Evolutionary conservation across 192 early-diverging fungal genomes (phyloP), one percentile per base, ranked within the genome.

Genomic region (Podila epigama): DNA sequence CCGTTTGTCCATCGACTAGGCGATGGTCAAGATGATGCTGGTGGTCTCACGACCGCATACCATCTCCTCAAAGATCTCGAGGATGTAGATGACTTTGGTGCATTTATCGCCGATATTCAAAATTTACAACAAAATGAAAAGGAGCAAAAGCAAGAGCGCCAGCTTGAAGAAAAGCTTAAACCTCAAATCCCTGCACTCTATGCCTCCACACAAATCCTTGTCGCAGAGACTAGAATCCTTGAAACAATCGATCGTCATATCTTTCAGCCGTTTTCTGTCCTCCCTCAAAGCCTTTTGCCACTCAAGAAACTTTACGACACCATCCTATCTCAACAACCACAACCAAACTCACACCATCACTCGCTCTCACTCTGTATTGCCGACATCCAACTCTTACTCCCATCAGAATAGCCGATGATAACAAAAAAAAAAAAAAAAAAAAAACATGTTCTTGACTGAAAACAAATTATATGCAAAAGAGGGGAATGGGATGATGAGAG

Each of bases 1-100:
- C 66, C 73, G 1, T 77, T 54, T 40, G 66, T 77, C 1, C 73
- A 77, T 28, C 33, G 66, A 4, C 18, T 77, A 29, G 66, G 73
- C 0, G 66, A 77, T 31, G 66, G 66, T 1, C 32, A 53, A 27
- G 56, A 77, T 22, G 60, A 77, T 10, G 73, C 73, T 4, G 73
- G 73, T 18, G 73, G 73, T 1, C 44, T 77, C 12, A 77, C 73
- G 1, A 77, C 53, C 2, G 39, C 35, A 1, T 77, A 77, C 34
- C 10, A 34, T 2, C 22, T 60, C 0, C 66, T 77, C 9, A 27
- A 63, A 13, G 58, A 77, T 34, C 48, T 53, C 29, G 73, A 77
- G 18, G 66, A 68, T 20, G 72, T 60, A 27, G 73, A 77, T 8
- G 73, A 77, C 18, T 37, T 34, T 44, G 73, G 73, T 7, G 54